phyloP scores from a whole-genome alignment of 257 asterid species.

The Nicotiana obtusifolia region DNA sequence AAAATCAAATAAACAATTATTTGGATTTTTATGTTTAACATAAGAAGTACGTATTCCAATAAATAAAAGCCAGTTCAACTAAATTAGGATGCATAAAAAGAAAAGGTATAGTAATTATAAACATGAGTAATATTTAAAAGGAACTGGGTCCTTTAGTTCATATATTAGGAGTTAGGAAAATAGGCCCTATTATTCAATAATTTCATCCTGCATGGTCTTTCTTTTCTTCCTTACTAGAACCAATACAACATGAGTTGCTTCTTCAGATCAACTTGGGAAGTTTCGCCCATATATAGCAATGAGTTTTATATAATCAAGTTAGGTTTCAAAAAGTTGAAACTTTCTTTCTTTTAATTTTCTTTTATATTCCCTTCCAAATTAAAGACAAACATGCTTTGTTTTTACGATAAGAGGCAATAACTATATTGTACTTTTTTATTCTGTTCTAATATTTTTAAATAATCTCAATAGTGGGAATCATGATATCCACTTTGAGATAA shows the following conservation, averaged over 20 bases:
- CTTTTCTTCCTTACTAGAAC: neutral
- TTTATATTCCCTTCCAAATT: neutral
- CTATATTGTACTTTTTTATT: neutral
- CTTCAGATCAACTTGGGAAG: neutral
- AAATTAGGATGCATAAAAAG: neutral
- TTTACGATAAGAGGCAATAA: neutral
- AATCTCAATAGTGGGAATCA: neutral
- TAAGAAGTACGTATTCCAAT: neutral
- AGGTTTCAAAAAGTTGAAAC: neutral
- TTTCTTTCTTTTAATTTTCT: neutral
- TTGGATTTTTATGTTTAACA: neutral
- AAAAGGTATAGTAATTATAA: no score
- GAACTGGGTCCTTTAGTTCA: neutral
- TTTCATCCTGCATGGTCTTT: neutral
- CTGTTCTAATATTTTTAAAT: neutral
- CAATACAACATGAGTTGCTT: neutral
- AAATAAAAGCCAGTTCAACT: neutral
- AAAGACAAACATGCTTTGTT: neutral
- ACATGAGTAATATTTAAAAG: no score
- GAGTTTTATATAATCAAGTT: neutral
- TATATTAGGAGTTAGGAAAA: no score
- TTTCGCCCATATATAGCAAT: neutral
- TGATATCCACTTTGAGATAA: neutral
- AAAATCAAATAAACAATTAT: no score
- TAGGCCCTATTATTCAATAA: neutral